These are phyloP conservation scores for Parascedosporium putredinis DNA, from an alignment of 2,329 filamentous ascomycete species.

Conservation along the genomic window DNA sequence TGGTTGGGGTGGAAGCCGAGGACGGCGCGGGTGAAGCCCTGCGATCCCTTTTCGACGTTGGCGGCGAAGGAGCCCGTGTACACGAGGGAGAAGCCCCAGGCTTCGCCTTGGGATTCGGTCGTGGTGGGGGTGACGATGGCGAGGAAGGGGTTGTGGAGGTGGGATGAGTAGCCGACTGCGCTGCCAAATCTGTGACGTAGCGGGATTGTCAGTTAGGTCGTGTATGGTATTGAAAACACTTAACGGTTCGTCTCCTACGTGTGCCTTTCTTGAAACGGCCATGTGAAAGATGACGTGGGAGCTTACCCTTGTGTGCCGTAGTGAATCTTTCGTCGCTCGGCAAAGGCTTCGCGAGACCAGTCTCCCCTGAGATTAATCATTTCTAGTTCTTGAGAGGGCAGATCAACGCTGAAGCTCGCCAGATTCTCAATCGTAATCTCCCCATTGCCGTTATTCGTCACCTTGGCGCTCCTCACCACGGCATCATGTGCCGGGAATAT, in stretches of 20 bases:
- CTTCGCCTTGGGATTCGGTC: slow-evolving; percentile 50
- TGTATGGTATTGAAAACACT: no score
- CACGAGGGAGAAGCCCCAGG: slow-evolving; percentile 54
- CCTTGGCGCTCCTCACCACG: slow-evolving; percentile 48
- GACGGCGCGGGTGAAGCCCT: slow-evolving; percentile 48
- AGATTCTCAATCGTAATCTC: slow-evolving; percentile 45
- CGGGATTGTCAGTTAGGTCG: no score
- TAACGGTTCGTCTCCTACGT: no score
- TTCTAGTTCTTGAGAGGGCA: slow-evolving; percentile 49
- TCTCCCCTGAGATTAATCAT: slow-evolving; percentile 54
- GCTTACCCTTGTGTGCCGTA: slow-evolving; percentile 45
- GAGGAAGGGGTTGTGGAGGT: slow-evolving; percentile 56
- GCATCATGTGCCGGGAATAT: slow-evolving; percentile 53
- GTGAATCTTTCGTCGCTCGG: slow-evolving; percentile 42
- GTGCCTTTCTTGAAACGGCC: neutral
- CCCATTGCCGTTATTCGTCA: slow-evolving; percentile 46
- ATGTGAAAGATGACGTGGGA: no score
- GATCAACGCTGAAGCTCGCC: slow-evolving; percentile 50
- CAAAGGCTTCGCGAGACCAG: slow-evolving; percentile 49
- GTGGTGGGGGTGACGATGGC: slow-evolving; percentile 43
- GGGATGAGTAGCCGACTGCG: slow-evolving; percentile 50
- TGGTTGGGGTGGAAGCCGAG: slow-evolving; percentile 52
- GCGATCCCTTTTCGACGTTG: slow-evolving; percentile 51
- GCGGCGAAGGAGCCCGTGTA: slow-evolving; percentile 54
- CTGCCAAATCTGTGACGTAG: slow-evolving; percentile 43